These are phyloP conservation scores for Dactylorhiza incarnata DNA, from an alignment of 106 monocot species.

Conservation along the genomic window DNA sequence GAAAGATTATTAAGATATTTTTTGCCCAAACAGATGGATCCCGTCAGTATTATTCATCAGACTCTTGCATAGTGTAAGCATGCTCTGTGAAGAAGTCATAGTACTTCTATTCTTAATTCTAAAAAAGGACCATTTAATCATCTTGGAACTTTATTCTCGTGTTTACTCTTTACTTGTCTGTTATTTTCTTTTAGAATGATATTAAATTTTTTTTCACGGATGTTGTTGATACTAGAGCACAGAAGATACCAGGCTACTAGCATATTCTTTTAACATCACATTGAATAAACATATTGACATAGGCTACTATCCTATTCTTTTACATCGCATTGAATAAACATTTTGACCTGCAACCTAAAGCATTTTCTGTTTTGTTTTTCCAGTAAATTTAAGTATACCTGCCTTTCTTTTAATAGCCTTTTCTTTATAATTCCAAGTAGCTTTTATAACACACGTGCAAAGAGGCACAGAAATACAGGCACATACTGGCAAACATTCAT, in stretches of 20 bases:
- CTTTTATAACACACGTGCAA: background rate
- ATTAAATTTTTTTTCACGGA: background rate
- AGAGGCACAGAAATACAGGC: background rate
- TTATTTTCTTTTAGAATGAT: background rate
- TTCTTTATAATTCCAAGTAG: background rate
- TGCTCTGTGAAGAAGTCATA: background rate
- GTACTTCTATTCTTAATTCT: background rate
- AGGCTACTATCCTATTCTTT: background rate
- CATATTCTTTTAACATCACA: too few relatives aligned
- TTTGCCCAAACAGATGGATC: constrained; percentile 4
- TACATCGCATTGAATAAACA: background rate
- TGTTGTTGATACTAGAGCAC: background rate
- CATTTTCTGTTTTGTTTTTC: background rate
- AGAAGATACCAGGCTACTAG: background rate
- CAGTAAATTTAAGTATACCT: background rate
- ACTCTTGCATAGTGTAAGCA: constrained; percentile 13
- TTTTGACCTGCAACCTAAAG: background rate
- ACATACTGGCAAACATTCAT: background rate
- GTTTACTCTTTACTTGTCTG: background rate
- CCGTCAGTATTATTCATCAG: constrained; percentile 6
- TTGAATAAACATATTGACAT: too few relatives aligned
- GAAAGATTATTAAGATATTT: constrained; percentile 28
- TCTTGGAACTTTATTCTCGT: background rate
- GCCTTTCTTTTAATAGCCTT: background rate
- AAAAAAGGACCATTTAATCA: background rate